These are phyloP conservation scores for Diaporthe ampelina DNA, from an alignment of 2,329 filamentous ascomycete genomes.

Conservation along the genomic window DNA sequence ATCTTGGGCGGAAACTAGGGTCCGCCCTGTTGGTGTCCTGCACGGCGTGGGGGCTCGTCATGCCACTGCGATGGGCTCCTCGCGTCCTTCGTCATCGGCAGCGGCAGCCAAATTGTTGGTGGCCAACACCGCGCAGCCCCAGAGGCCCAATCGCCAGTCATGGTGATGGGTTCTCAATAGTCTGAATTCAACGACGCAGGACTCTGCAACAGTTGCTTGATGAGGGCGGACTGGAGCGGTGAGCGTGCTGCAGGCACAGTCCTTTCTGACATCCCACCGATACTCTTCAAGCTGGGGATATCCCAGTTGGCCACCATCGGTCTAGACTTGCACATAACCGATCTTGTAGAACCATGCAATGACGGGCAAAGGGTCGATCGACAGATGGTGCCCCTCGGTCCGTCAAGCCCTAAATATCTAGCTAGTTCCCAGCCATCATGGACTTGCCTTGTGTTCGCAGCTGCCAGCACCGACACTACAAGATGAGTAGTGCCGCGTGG, in stretches of 20 bases:
- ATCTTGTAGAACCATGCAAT: constrained; percentile 22
- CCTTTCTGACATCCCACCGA: constrained; percentile 38
- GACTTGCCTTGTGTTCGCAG: constrained; percentile 14
- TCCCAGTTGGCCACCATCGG: constrained; percentile 32
- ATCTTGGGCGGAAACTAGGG: constrained; percentile 1
- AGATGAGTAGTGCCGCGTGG: constrained; percentile 4
- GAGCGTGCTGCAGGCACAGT: constrained; percentile 41
- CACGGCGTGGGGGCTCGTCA: constrained; percentile 16
- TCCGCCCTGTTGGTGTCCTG: constrained; percentile 14
- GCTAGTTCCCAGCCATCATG: constrained; percentile 19
- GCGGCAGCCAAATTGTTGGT: not conserved
- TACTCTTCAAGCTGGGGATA: constrained; percentile 33
- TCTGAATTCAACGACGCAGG: constrained; percentile 12
- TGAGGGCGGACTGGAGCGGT: constrained; percentile 38
- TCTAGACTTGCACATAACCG: constrained; percentile 32
- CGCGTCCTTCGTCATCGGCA: constrained; percentile 10
- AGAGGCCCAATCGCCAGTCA: constrained; percentile 8
- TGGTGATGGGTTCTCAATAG: not conserved
- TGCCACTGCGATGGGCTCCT: not conserved
- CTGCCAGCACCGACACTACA: constrained; percentile 16
- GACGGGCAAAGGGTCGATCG: constrained; percentile 39
- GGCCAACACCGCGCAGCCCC: not conserved
- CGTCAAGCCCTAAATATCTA: constrained; percentile 33
- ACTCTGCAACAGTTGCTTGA: constrained; percentile 17
- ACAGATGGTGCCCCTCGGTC: constrained; percentile 36